Conservation (phyloP, 139 green algal species). For the Eudorina sp. region DNA sequence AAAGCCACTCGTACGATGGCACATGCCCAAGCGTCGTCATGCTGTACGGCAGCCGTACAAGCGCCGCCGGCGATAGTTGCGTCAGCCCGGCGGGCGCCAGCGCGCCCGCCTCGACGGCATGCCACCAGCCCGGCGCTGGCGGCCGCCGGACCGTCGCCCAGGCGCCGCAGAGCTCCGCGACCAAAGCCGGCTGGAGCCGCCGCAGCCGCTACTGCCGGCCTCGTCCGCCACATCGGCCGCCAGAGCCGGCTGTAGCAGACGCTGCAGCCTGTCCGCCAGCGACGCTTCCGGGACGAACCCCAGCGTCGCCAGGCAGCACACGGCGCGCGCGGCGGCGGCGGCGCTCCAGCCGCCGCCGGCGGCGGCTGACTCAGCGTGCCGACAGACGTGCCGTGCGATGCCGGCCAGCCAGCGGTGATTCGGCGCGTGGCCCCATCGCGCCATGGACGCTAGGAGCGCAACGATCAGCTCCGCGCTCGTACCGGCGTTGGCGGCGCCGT, state of each 20-base stretch:
- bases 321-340: background rate
- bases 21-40: background rate
- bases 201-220: background rate
- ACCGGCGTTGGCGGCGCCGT: background rate
- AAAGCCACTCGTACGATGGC: constrained; percentile 9
- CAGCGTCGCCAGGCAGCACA: constrained; percentile 34
- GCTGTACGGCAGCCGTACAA: background rate
- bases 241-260: constrained; percentile 11
- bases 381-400: constrained; percentile 7
- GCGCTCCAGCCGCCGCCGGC: background rate
- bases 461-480: background rate
- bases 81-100: background rate
- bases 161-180: constrained; percentile 1
- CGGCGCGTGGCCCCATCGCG: background rate
- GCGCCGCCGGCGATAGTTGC: background rate
- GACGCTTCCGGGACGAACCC: constrained; percentile 4
- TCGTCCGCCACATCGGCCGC: background rate
- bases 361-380: background rate
- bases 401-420: constrained; percentile 15
- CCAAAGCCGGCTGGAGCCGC: background rate
- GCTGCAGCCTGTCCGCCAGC: constrained; percentile 16
- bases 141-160: constrained; percentile 21
- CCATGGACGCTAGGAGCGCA: background rate
- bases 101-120: background rate
- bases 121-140: constrained; percentile 26